phyloP scores from a whole-genome alignment of 192 early-diverging fungal species.

The Podila minutissima region DNA sequence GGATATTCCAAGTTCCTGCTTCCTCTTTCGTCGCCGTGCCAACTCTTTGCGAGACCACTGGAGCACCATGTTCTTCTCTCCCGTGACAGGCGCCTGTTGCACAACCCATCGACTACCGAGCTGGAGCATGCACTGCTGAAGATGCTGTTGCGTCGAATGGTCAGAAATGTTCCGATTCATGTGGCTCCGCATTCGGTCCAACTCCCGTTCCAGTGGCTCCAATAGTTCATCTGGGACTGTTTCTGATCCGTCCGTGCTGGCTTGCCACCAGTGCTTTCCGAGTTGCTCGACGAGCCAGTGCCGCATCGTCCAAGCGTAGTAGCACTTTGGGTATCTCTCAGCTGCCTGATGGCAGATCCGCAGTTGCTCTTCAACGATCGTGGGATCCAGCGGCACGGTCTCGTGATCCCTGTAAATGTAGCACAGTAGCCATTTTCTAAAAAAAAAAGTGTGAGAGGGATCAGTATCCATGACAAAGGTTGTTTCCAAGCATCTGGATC shows the following conservation, averaged over 20 bases:
- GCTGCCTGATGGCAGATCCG: slow-evolving; percentile 37
- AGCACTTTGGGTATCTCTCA: slow-evolving; percentile 60
- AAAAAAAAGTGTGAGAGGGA: neutral
- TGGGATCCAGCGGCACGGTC: slow-evolving; percentile 1
- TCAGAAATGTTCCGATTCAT: slow-evolving; percentile 56
- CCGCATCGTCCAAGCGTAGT: slow-evolving; percentile 65
- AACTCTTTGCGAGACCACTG: slow-evolving; percentile 41
- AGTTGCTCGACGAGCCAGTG: slow-evolving; percentile 53
- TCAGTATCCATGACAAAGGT: neutral
- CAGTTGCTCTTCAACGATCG: slow-evolving; percentile 38
- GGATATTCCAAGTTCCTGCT: neutral
- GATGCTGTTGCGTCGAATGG: slow-evolving; percentile 58
- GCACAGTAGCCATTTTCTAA: slow-evolving; percentile 33
- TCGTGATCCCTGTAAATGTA: slow-evolving; percentile 19
- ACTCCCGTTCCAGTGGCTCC: slow-evolving; percentile 31
- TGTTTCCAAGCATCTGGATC: neutral
- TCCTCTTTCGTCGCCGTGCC: neutral
- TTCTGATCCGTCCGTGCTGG: slow-evolving; percentile 8
- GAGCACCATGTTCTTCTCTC: neutral
- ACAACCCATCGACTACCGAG: slow-evolving; percentile 36
- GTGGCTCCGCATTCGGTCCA: slow-evolving; percentile 45
- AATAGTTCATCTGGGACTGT: neutral
- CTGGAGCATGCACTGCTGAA: slow-evolving; percentile 50
- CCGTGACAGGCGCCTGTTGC: neutral
- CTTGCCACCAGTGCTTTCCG: slow-evolving; percentile 6